Conservation (phyloP, 2,329 filamentous ascomycete species). For the Blastomyces gilchristii region DNA sequence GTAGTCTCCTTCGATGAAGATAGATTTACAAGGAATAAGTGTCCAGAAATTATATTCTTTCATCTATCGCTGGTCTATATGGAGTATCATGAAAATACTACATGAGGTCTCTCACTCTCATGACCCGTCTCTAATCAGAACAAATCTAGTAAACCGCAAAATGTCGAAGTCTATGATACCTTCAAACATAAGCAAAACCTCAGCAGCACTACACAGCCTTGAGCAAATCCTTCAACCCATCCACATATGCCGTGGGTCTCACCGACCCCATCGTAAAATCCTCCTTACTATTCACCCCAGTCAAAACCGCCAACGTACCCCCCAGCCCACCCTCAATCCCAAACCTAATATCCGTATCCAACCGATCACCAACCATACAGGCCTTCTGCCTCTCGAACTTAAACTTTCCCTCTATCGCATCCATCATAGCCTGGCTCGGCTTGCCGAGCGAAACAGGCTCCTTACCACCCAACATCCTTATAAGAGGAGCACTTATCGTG, state of each 20-base stretch:
- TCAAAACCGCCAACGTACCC: slow-evolving; percentile 82
- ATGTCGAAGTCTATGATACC: neutral
- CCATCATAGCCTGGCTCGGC: slow-evolving; percentile 98
- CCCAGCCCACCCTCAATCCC: slow-evolving; percentile 83
- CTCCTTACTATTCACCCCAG: slow-evolving; percentile 73
- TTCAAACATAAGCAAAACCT: neutral
- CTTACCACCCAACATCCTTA: slow-evolving; percentile 55
- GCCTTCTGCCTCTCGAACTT: slow-evolving; percentile 70
- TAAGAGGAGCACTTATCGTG: slow-evolving; percentile 65
- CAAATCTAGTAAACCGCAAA: neutral
- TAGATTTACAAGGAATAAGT: neutral
- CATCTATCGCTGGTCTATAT: slow-evolving; percentile 4
- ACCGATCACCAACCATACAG: slow-evolving; percentile 90
- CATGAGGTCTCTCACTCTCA: neutral
- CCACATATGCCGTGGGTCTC: slow-evolving; percentile 72
- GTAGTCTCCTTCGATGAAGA: no score
- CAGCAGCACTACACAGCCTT: neutral
- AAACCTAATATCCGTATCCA: slow-evolving; percentile 94
- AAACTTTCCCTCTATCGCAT: slow-evolving; percentile 94
- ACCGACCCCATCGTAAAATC: slow-evolving; percentile 67
- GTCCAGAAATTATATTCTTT: neutral
- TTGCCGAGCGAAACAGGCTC: slow-evolving; percentile 77
- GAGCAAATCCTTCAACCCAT: slow-evolving; percentile 69
- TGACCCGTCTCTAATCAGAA: neutral
- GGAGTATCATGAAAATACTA: neutral